Conservation (phyloP, 306 rosid genomes). For the Luffa acutangula region DNA sequence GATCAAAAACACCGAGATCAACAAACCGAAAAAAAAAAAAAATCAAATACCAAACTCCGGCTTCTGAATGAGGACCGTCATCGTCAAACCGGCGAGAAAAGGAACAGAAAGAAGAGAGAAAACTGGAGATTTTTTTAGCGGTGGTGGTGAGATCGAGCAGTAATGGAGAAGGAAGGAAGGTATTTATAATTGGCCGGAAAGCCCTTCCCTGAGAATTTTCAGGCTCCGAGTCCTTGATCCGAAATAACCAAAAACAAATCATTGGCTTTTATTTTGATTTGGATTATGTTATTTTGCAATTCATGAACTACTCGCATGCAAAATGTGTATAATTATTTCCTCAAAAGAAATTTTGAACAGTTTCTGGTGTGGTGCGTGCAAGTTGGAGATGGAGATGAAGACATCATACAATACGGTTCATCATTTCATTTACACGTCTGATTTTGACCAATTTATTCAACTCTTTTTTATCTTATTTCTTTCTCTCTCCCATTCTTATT, state of each 20-base stretch:
- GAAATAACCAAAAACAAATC: conserved; percentile 22
- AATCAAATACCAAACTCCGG: conserved; percentile 28
- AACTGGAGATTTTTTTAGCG: background rate
- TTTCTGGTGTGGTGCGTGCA: no score
- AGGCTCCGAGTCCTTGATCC: conserved; percentile 51
- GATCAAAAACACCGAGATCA: background rate
- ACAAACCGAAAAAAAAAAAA: background rate
- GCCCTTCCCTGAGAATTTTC: conserved; percentile 82
- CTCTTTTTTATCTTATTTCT: background rate
- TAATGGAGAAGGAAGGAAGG: background rate
- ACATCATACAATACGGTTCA: background rate
- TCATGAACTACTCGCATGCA: background rate
- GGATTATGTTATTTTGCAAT: background rate
- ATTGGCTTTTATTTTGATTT: conserved; percentile 5
- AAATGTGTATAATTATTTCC: background rate
- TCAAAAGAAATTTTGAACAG: background rate
- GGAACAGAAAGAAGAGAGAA: background rate
- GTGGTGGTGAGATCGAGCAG: conserved; percentile 8
- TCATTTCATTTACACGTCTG: background rate
- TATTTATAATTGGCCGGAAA: conserved; percentile 75
- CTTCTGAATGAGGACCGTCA: conserved; percentile 56
- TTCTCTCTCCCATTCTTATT: background rate
- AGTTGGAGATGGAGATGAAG: background rate
- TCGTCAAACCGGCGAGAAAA: conserved; percentile 11
- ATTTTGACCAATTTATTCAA: background rate